Evolutionary conservation across 176 grass and related monocot species (phyloP), one percentile per base, ranked within the genome.

Genomic region (Tuctoria greenei): DNA sequence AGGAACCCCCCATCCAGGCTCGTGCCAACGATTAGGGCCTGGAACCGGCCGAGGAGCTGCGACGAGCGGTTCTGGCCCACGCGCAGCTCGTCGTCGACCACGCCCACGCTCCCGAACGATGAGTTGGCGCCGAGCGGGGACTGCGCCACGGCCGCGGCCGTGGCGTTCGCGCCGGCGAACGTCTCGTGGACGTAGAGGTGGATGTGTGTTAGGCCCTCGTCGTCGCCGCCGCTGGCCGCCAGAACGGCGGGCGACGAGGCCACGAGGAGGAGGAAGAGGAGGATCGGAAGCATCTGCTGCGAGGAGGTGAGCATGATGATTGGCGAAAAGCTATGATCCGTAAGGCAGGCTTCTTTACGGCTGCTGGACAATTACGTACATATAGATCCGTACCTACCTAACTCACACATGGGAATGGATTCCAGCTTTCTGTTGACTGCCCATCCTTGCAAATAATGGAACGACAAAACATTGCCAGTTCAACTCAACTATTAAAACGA

Each of bases 111-210:
- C 12, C 73, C 81, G 73, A 84, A 71, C 27, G 65, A 26, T 43
- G 42, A 46, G 34, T 10, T 21, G 60, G 6, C 54, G n/a, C 66
- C 54, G 21, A 67, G 12, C 0, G 44, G 79, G 45, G 66, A 58
- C 1, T 4, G 2, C 14, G 23, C 23, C 5, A 35, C 37, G 21
- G 36, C 5, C 11, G 16, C 1, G 16, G 37, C 24, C 8, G 70
- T 82, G 47, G 60, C 25, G 36, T 73, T 82, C 8, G 64, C 0
- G 41, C 72, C 81, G 5, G 72, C 10, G 4, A 75, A 67, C 6
- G 0, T 68, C 72, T 83, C 81, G 64, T 76, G 81, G 23, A 69
- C 5, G 81, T 49, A 83, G 7, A 69, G 7, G 51, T 60, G 81
- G 37, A 83, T 56, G 71, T 21, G 81, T 9, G 40, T 83, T 0